These are phyloP conservation scores for Cladobotryum mycophilum DNA, from an alignment of 2,329 filamentous ascomycete genomes.

Conservation along the genomic window DNA sequence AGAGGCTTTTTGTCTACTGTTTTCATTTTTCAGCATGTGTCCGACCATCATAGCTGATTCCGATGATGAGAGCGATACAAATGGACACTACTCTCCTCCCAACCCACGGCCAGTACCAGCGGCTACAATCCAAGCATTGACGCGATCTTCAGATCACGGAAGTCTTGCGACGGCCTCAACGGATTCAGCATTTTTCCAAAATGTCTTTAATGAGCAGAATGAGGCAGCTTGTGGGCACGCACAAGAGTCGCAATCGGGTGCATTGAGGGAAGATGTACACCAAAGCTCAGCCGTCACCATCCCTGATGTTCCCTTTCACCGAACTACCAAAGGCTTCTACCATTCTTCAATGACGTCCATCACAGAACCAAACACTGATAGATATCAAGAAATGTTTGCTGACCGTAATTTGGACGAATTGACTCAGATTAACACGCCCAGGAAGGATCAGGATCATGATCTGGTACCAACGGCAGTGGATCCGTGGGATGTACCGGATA, in stretches of 20 bases:
- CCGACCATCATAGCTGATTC: constrained; percentile 32
- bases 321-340: constrained; percentile 21
- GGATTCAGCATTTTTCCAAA: constrained; percentile 42
- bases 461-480: constrained; percentile 17
- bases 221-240: constrained; percentile 22
- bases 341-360: constrained; percentile 21
- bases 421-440: constrained; percentile 28
- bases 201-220: constrained; percentile 42
- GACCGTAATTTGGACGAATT: constrained; percentile 18
- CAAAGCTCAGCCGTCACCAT: constrained; percentile 13
- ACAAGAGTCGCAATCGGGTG: constrained; percentile 4
- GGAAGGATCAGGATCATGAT: background rate
- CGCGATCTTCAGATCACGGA: constrained; percentile 19
- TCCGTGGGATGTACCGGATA: constrained; percentile 41
- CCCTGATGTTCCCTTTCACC: constrained; percentile 19
- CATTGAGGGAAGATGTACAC: background rate
- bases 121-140: constrained; percentile 6
- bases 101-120: constrained; percentile 7
- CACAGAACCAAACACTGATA: constrained; percentile 22
- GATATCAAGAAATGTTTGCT: constrained; percentile 9
- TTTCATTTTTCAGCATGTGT: constrained; percentile 14
- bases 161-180: constrained; percentile 36
- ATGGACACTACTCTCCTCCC: constrained; percentile 16
- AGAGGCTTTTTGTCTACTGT: background rate
- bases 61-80: constrained; percentile 29